Evolutionary conservation across 139 green algal species (phyloP), one percentile per base, ranked within the genome.

Genomic region (Chlorella vulgaris): DNA sequence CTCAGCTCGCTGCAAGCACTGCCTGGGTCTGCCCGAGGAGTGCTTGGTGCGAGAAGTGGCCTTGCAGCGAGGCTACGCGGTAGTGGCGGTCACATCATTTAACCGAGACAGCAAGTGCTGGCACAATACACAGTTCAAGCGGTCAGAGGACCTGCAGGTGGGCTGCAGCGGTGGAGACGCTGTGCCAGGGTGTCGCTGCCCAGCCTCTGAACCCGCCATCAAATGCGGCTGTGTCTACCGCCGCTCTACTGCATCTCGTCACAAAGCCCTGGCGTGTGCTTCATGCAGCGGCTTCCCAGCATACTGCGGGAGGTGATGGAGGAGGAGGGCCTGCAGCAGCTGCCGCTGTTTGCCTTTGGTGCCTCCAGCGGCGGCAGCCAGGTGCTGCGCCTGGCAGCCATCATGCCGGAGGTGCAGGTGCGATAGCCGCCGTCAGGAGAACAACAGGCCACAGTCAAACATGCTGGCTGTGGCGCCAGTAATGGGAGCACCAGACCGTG

Each of bases 1-100:
- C 3, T 82, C 66, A 29, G 22, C 71, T 0, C 39, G 26, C 36
- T 95, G 91, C 84, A 51, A 78, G 0, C 21, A 66, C 15, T 94
- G 91, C 84, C 81, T 86, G 71, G 90, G 89, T 90, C 83, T 93
- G 58, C 89, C 91, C 8, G 90, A 91, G 76, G 91, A 95, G 78
- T 50, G 88, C 65, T 39, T 65, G 35, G 85, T 93, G 42, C 88
- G 78, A 13, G 24, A 73, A 24, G 55, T 79, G n/a, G 88, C 78
- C 1, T 60, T 94, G 66, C 21, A 40, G 18, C 53, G 78, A 0
- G 85, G 85, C 4, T 90, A 88, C 26, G 83, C 76, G 0, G 74
- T 90, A 3, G 74, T 94, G 4, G 91, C 89, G 0, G 69, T 94
- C 6, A 86, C 69, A 8, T 88, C 76, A 35, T n/a, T 50, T 6